These are phyloP conservation scores for Colletotrichum orchidophilum DNA, from an alignment of 2,329 filamentous ascomycete species.

Conservation along the genomic window DNA sequence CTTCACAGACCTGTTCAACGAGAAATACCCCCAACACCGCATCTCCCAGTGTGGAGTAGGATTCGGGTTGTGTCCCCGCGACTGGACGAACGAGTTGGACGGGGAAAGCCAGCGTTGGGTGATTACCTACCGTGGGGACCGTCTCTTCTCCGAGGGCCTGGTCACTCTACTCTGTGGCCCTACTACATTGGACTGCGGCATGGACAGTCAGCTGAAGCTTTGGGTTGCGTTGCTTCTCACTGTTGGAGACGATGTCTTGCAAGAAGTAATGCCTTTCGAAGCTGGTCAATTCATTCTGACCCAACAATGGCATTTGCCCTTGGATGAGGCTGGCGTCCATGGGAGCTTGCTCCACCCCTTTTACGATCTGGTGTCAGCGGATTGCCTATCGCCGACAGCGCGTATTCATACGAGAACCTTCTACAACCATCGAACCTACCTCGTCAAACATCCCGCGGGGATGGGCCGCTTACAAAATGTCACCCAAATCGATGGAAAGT, in stretches of 20 bases:
- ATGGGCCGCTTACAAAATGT: neutral
- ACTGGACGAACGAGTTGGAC: neutral
- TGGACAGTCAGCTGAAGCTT: neutral
- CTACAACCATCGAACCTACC: neutral
- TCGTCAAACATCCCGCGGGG: neutral
- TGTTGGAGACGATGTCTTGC: neutral
- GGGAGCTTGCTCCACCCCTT: neutral
- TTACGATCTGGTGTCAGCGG: neutral
- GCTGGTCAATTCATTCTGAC: neutral
- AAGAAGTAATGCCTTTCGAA: neutral
- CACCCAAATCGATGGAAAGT: neutral
- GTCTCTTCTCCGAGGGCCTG: neutral
- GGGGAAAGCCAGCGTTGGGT: neutral
- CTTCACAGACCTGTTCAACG: neutral
- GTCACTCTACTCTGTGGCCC: neutral
- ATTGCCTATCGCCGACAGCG: neutral
- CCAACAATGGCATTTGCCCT: neutral
- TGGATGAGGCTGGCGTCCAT: neutral
- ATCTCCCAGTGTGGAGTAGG: neutral
- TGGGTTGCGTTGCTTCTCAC: neutral
- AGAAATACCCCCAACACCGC: neutral
- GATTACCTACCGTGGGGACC: neutral
- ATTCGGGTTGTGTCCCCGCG: neutral
- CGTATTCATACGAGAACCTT: neutral
- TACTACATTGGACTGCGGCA: neutral